A percentile compares a stretch with the other conserved stretches of the same genome.
phyloP scores from a whole-genome alignment of 495 filamentous ascomycete genomes.

The Annulohypoxylon moriforme region DNA sequence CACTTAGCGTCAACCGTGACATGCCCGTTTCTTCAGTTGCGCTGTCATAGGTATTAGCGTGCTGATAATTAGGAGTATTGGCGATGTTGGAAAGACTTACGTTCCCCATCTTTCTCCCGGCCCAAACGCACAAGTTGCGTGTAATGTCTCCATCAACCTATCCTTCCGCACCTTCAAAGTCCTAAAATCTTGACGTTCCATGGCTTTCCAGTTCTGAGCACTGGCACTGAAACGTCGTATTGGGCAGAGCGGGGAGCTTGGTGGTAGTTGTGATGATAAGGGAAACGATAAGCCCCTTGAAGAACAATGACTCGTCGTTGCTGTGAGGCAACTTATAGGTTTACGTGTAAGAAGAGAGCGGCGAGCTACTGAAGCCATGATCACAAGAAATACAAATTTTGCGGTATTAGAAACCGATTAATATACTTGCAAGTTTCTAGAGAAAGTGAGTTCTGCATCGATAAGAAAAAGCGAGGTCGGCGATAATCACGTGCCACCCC shows the following conservation, averaged over 20 bases:
- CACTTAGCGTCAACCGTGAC: conserved; percentile 69
- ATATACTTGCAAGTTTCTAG: background rate
- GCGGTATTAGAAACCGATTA: background rate
- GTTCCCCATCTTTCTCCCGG: conserved; percentile 48
- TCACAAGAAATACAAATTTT: background rate
- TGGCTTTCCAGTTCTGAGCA: background rate
- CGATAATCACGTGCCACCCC: conserved; percentile 26
- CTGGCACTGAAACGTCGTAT: conserved; percentile 17
- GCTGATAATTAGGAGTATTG: background rate
- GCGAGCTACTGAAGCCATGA: conserved; percentile 25
- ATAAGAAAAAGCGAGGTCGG: conserved; percentile 33
- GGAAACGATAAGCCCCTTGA: background rate
- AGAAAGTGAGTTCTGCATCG: background rate
- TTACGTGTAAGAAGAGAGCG: background rate
- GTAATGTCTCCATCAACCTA: conserved; percentile 45
- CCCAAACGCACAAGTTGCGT: conserved; percentile 44
- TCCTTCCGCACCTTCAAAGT: conserved; percentile 33
- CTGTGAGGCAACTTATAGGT: background rate
- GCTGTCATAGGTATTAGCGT: conserved; percentile 10
- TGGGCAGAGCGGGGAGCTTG: background rate
- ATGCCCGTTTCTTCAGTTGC: conserved; percentile 53
- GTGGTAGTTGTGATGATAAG: background rate
- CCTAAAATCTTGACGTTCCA: conserved; percentile 15
- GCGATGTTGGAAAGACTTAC: conserved; percentile 9
- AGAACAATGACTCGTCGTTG: background rate